Conservation (phyloP, 1,284 basidiomycete species). For the Coniferiporia sulphurascens region DNA sequence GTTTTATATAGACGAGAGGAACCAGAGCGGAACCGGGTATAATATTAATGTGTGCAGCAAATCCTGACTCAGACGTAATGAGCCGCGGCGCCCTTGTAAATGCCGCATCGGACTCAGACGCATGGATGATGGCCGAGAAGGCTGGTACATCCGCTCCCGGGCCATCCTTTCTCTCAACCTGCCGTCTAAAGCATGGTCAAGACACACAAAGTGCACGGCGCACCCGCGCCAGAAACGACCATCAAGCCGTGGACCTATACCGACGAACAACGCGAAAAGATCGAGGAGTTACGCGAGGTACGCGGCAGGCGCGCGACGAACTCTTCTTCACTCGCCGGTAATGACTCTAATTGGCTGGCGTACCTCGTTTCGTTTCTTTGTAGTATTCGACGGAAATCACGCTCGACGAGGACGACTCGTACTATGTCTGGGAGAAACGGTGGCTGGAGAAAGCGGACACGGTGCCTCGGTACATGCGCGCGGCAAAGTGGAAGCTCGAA, state of each 20-base stretch:
- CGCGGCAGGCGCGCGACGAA: background rate
- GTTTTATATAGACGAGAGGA: background rate
- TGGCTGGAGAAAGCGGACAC: conserved; percentile 75
- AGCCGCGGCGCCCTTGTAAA: no score
- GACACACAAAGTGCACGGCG: conserved; percentile 40
- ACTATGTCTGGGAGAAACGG: conserved; percentile 68
- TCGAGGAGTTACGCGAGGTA: conserved; percentile 61
- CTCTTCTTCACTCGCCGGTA: no score
- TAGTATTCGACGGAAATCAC: conserved; percentile 63
- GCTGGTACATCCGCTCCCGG: no score
- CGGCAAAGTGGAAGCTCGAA: conserved; percentile 75
- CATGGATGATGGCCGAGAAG: background rate
- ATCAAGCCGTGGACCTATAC: conserved; percentile 58
- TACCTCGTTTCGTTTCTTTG: background rate
- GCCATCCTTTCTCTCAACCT: background rate
- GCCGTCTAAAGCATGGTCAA: conserved; percentile 28
- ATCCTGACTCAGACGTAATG: no score
- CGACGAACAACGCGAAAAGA: conserved; percentile 54
- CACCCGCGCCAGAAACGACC: conserved; percentile 39
- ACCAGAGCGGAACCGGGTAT: no score
- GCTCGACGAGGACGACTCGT: conserved; percentile 63
- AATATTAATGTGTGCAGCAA: no score
- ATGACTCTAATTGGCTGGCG: no score
- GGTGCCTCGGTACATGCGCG: conserved; percentile 76
- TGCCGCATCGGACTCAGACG: no score